Conservation (phyloP, 768 basidiomycete genomes). For the Austroboletus eburneus region DNA sequence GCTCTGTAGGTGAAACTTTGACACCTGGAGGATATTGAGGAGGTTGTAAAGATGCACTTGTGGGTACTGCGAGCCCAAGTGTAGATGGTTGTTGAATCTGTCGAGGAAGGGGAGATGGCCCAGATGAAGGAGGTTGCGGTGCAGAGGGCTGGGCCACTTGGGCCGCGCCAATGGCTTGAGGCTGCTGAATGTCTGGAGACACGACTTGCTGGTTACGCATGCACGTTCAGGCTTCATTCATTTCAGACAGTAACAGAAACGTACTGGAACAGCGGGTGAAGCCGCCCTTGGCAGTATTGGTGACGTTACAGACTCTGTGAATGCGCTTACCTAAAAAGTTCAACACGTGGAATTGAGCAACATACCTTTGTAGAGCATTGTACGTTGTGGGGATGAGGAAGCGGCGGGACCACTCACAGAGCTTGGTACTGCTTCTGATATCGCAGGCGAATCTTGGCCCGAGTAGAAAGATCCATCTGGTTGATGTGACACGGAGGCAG, state of each 20-base stretch:
- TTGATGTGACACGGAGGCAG: conserved; percentile 59
- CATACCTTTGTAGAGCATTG: conserved; percentile 47
- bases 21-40: conserved; percentile 70
- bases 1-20: conserved; percentile 47
- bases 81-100: conserved; percentile 41
- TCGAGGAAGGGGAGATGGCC: conserved; percentile 47
- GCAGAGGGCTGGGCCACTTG: conserved; percentile 22
- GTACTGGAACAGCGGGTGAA: conserved; percentile 42
- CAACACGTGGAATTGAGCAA: conserved; percentile 13
- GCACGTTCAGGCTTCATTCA: conserved; percentile 16
- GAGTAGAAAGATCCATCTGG: conserved; percentile 68
- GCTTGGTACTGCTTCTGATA: conserved; percentile 59
- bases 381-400: conserved; percentile 58
- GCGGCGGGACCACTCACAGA: conserved; percentile 45
- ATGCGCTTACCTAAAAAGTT: conserved; percentile 18
- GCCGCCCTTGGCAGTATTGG: conserved; percentile 40
- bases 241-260: conserved; percentile 20
- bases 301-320: conserved; percentile 42
- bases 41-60: conserved; percentile 24
- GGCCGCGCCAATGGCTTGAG: conserved; percentile 33
- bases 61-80: conserved; percentile 15
- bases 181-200: conserved; percentile 37
- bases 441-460: conserved; percentile 64
- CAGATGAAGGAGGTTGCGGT: conserved; percentile 34
- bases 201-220: conserved; percentile 34